Base-by-base conservation (phyloP, 139 green algal genomes). In the Chlorella sp. region DNA sequence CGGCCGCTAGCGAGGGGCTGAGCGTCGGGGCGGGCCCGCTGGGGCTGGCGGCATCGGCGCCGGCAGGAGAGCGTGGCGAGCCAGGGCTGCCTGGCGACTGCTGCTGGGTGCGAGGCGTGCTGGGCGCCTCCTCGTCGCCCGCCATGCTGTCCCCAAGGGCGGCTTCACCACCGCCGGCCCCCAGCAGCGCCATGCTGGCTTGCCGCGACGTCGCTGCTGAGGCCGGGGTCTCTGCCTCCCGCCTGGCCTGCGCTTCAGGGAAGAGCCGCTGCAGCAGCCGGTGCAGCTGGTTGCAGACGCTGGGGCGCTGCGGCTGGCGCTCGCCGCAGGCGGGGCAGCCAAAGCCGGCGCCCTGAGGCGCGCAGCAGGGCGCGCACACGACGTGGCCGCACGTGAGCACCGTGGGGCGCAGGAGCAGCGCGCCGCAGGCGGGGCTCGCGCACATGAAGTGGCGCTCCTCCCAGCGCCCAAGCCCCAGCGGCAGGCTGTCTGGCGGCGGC, bases 381-480 rank as follows among this genome's bases (percentile, higher is more conserved):
- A 68, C 31, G 61, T 87, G 80, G 8, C 82, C 82, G 56, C 82
- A 87, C 36, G 76, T 87, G 41, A 87, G 76, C 63, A 86, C 74
- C 21, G 71, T 45, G 27, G 82, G 82, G 31, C 64, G 67, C 48
- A 45, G 74, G 29, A 87, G 71, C 59, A 87, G 59, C 53, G 61
- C 25, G 27, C 38, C 45, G 63, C 82, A 87, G 14, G 4, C 14
- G 1, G 71, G 71, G 59, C 31, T 63, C 41, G 73, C 71, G 36
- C 82, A 87, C 2, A 66, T 17, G 56, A 87, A 84, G 53, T 77
- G 50, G 19, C 46, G 33, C 35, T 45, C 27, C 33, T 38, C 31
- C 58, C 48, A 76, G 6, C 15, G 21, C 19, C 42, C 33, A n/a
- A 79, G 41, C n/a, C 40, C 25, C 48, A 31, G 71, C 41, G 70